These are phyloP conservation scores for Phylloporus sp. DNA, from an alignment of 768 basidiomycete genomes.

Conservation along the genomic window DNA sequence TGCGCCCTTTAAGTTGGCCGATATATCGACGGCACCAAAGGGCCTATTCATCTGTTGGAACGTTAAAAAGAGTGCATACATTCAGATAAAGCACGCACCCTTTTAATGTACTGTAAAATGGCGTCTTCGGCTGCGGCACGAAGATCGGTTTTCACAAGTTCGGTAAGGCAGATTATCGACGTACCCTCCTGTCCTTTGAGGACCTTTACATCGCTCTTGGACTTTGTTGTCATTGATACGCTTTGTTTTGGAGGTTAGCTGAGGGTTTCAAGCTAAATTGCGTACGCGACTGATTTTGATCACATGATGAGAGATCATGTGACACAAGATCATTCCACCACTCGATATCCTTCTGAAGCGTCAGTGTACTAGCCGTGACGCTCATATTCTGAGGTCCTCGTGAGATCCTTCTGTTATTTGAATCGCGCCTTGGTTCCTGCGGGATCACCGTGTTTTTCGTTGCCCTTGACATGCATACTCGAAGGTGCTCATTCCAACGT, in stretches of 20 bases:
- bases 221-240: constrained; percentile 41
- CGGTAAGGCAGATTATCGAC: neutral
- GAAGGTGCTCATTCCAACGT: too few relatives aligned
- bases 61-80: constrained; percentile 5
- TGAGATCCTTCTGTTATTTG: too few relatives aligned
- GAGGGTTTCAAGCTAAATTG: neutral
- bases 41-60: constrained; percentile 81
- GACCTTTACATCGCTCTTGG: constrained; percentile 52
- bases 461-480: too few relatives aligned
- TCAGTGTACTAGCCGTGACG: too few relatives aligned
- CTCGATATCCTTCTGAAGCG: too few relatives aligned
- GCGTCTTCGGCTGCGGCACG: constrained; percentile 59
- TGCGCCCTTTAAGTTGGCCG: constrained; percentile 86
- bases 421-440: too few relatives aligned
- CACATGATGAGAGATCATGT: neutral
- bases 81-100: constrained; percentile 34
- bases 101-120: constrained; percentile 76
- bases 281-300: neutral
- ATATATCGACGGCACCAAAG: constrained; percentile 87
- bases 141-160: neutral
- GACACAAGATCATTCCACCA: too few relatives aligned
- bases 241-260: neutral
- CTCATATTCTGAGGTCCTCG: too few relatives aligned
- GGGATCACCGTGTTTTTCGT: too few relatives aligned
- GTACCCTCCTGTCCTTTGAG: constrained; percentile 76